These are phyloP conservation scores for Nicotiana tomentosiformis DNA, from an alignment of 257 asterid genomes.

Conservation along the genomic window DNA sequence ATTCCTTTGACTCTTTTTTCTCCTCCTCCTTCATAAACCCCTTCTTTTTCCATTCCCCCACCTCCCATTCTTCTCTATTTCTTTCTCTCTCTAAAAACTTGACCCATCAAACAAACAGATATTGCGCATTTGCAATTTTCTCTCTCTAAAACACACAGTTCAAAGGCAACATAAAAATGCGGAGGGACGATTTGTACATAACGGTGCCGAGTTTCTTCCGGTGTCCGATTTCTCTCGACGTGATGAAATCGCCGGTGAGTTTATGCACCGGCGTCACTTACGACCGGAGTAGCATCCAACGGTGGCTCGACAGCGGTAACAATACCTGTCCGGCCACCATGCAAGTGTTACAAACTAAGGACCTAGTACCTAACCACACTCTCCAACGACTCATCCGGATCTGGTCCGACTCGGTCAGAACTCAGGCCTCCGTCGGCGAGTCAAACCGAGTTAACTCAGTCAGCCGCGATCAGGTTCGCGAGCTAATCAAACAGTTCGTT, in stretches of 20 bases:
- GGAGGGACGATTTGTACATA: constrained; percentile 41
- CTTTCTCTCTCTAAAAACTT: constrained; percentile 7
- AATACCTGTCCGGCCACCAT: constrained; percentile 95
- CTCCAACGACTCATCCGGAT: constrained; percentile 67
- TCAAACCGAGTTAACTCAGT: constrained; percentile 18
- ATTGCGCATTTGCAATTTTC: neutral
- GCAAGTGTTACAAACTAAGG: constrained; percentile 57
- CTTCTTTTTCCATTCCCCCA: neutral
- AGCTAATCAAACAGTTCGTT: constrained; percentile 37
- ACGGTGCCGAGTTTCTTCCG: constrained; percentile 62
- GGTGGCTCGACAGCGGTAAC: constrained; percentile 83
- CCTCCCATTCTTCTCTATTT: neutral
- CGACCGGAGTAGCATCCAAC: constrained; percentile 71
- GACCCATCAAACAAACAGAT: neutral
- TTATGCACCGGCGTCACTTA: constrained; percentile 85
- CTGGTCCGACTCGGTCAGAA: constrained; percentile 53
- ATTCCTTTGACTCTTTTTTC: constrained; percentile 34
- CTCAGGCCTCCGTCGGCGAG: constrained; percentile 10
- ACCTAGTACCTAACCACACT: constrained; percentile 68
- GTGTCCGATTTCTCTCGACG: constrained; percentile 78
- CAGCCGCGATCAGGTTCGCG: constrained; percentile 24
- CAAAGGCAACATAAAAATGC: constrained; percentile 22
- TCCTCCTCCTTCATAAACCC: constrained; percentile 18
- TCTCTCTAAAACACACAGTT: constrained; percentile 17
- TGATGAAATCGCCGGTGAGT: constrained; percentile 85